A percentile compares a stretch with the other conserved stretches of the same genome.
Conservation (phyloP, 768 basidiomycete genomes). For the Russula brevipes region DNA sequence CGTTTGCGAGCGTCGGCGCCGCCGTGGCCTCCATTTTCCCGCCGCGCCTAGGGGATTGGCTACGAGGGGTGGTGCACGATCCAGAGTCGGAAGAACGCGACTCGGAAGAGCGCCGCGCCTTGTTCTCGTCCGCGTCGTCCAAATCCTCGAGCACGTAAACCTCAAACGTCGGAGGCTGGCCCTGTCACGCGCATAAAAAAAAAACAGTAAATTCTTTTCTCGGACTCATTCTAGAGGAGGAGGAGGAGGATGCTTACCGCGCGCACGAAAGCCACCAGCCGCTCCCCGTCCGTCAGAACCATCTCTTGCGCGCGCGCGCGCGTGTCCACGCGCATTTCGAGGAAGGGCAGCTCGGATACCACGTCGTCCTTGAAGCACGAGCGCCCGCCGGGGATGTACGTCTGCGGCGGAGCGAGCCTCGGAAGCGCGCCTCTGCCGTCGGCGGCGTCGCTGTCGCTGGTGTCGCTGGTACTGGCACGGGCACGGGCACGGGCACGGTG, state of each 20-base stretch:
- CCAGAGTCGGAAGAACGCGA: background rate
- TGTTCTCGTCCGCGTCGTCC: background rate
- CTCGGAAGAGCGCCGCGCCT: too few relatives aligned
- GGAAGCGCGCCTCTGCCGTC: background rate
- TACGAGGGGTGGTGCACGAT: background rate
- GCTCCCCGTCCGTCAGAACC: constrained; percentile 16
- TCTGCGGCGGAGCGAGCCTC: background rate
- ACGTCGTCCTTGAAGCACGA: constrained; percentile 9
- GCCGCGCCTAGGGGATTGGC: background rate
- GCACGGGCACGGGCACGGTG: background rate
- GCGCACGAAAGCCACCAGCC: constrained; percentile 6
- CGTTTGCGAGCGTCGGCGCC: background rate
- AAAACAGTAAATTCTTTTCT: too few relatives aligned
- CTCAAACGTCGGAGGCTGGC: constrained; percentile 3
- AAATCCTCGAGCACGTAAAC: constrained; percentile 9
- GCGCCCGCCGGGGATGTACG: background rate
- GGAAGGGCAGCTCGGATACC: constrained; percentile 1
- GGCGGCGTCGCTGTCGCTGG: background rate
- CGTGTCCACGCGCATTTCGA: constrained; percentile 9
- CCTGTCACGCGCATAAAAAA: background rate
- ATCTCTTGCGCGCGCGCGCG: background rate
- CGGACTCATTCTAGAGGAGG: too few relatives aligned
- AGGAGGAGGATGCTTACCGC: background rate
- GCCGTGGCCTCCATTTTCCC: background rate
- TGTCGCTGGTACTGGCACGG: too few relatives aligned